Evolutionary conservation across 768 basidiomycete genomes (phyloP).

Genomic region (Suillus placidus): DNA sequence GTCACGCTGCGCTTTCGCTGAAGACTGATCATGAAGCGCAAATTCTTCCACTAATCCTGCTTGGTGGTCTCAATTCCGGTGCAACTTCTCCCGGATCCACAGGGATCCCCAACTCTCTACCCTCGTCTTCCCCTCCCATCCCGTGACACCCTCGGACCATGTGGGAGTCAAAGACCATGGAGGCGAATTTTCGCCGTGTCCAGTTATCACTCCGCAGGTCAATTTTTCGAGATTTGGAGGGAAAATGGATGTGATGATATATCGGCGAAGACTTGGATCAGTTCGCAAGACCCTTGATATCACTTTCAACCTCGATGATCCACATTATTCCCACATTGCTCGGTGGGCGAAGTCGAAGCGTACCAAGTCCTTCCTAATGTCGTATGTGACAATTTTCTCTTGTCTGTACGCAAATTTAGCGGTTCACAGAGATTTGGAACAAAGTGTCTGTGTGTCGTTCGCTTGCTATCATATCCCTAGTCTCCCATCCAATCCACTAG

Average conservation of each 20-base stretch:
- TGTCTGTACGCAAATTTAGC: not conserved
- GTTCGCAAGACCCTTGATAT: constrained; percentile 18
- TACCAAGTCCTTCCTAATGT: constrained; percentile 26
- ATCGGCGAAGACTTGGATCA: constrained; percentile 19
- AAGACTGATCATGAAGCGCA: too few species aligned
- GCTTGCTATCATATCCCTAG: too few species aligned
- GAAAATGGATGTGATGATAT: constrained; percentile 23
- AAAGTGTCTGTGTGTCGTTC: too few species aligned
- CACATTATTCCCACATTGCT: constrained; percentile 27
- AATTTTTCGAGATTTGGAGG: constrained; percentile 15
- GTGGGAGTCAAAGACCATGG: not conserved
- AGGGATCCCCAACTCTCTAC: too few species aligned
- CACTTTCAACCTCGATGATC: constrained; percentile 32
- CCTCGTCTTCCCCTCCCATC: not conserved
- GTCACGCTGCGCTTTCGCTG: too few species aligned
- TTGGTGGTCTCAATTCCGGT: too few species aligned
- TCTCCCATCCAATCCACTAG: too few species aligned
- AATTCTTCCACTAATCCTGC: too few species aligned
- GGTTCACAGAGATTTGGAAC: constrained; percentile 33
- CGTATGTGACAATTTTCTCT: constrained; percentile 31
- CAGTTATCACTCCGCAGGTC: not conserved
- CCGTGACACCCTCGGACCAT: not conserved
- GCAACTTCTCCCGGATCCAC: too few species aligned
- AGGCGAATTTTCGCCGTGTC: not conserved
- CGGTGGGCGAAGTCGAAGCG: constrained; percentile 44